Evolutionary conservation across 2,329 filamentous ascomycete species (phyloP), one percentile per base, ranked within the genome.

Genomic region (Penicillium sp.): DNA sequence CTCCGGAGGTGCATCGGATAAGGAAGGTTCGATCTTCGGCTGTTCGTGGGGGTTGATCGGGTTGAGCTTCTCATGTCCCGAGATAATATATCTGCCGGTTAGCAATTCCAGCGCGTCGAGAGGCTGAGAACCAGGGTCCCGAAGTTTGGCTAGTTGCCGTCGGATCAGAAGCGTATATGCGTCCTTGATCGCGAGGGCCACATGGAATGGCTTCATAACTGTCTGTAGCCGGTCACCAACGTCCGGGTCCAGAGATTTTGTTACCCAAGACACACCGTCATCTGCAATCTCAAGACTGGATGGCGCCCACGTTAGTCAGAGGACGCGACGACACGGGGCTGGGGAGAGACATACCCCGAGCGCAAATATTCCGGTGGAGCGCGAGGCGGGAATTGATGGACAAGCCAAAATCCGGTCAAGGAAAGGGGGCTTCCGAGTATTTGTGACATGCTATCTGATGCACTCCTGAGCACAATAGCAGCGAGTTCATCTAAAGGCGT

Each of bases 361-460:
- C 85, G 81, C 60, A 82, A 78, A 57, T 85, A 87, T 55, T 80
- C 81, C 5, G 87, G 86, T 1, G 87, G 86, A 43, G 87, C 84
- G 37, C 75, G 76, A 44, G 75, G 73, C 0, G 87, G 87, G 62
- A 84, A 89, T 51, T 86, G 80, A 27, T 88, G 77, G 41, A 88
- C 82, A 31, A 90, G 77, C 87, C 86, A 89, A 52, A 76, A 79
- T 56, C 81, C 81, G 36, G 77, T 78, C 33, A 87, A 60, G 39
- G 76, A 77, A 50, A 85, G 78, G 0, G 79, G 73, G 27, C 77
- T 77, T 10, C 85, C 85, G 35, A 78, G 78, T 36, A 78, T 73
- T 2, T 74, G 66, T 9, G 64, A 72, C n/a, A 86, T 69, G 2
- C 79, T 57, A 0, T 68, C 75, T 31, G 78, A 75, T 1, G 83